Conservation (phyloP, 495 filamentous ascomycete species). For the Aspergillus asperescens region DNA sequence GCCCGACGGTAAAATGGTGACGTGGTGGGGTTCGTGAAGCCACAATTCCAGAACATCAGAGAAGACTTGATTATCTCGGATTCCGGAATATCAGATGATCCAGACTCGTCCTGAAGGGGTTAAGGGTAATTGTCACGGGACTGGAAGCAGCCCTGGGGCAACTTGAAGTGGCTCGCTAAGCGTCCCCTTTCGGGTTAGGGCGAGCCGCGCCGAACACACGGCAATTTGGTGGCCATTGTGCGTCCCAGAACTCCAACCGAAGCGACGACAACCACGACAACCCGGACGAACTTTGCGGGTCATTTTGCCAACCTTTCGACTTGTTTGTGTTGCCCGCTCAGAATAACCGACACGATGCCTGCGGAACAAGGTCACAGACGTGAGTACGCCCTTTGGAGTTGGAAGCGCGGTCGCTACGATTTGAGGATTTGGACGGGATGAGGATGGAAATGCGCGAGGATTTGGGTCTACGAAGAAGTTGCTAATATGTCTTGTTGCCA, state of each 20-base stretch:
- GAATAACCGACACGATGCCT: conserved; percentile 65
- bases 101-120: conserved; percentile 5
- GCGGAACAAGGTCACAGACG: conserved; percentile 78
- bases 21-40: conserved; percentile 17
- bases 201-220: conserved; percentile 37
- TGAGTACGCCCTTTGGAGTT: conserved; percentile 48
- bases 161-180: conserved; percentile 29
- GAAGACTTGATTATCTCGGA: conserved; percentile 16
- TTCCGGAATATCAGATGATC: conserved; percentile 18
- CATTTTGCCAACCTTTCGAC: conserved; percentile 42
- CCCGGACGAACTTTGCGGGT: conserved; percentile 47
- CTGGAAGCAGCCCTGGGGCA: conserved; percentile 36
- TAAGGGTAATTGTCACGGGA: conserved; percentile 30
- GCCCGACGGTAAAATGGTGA: conserved; percentile 28
- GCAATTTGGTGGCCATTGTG: conserved; percentile 41
- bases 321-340: conserved; percentile 47
- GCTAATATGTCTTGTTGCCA: conserved; percentile 33
- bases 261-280: conserved; percentile 50
- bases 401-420: not conserved
- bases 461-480: conserved; percentile 17
- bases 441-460: conserved; percentile 4
- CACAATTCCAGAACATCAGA: conserved; percentile 6
- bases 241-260: conserved; percentile 33
- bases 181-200: conserved; percentile 37
- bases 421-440: not conserved